These are phyloP conservation scores for Penicillium sp. DNA, from an alignment of 2,329 filamentous ascomycete genomes.

Conservation along the genomic window DNA sequence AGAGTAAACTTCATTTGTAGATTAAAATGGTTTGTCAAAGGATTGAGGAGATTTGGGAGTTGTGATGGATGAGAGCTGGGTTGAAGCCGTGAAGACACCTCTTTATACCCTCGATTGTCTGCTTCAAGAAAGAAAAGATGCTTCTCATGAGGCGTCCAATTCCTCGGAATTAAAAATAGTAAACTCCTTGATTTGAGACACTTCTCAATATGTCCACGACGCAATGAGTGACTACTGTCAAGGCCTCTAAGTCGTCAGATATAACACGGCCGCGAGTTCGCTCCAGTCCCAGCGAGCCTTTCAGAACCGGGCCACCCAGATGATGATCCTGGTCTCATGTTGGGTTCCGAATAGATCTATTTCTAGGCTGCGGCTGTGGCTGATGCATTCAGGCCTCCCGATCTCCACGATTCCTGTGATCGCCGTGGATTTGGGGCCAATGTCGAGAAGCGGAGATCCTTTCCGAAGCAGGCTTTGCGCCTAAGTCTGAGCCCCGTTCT, in stretches of 20 bases:
- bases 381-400: background rate
- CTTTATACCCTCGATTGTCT: background rate
- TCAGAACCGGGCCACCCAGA: background rate
- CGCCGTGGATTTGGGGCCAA: background rate
- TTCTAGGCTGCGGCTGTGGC: background rate
- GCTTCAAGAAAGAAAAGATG: background rate
- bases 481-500: background rate
- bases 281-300: background rate
- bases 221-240: background rate
- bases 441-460: background rate
- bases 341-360: background rate
- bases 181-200: background rate
- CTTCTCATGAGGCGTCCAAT: background rate
- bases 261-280: background rate
- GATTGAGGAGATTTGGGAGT: background rate
- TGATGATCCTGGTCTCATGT: background rate
- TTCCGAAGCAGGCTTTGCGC: background rate
- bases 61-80: background rate
- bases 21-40: background rate
- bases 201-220: background rate
- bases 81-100: background rate
- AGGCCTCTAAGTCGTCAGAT: background rate
- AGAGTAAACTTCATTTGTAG: conserved; percentile 18
- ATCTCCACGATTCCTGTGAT: background rate
- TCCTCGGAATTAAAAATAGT: background rate